Percentiles rank a stretch among this genome's conserved stretches.
Conservation (phyloP, 2,329 filamentous ascomycete genomes). For the Trichoderma guizhouense region DNA sequence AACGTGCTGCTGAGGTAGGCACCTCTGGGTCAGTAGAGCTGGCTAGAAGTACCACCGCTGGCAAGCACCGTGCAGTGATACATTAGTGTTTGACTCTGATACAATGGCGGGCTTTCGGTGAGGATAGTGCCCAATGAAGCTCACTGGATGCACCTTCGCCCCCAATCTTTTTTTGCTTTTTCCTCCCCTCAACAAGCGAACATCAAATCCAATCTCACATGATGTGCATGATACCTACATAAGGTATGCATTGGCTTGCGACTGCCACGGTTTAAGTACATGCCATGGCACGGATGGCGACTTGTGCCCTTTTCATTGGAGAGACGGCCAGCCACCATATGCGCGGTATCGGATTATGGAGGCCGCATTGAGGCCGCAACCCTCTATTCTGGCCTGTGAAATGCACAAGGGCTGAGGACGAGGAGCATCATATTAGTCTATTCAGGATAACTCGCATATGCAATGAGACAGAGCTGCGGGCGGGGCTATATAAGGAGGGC, state of each 20-base stretch:
- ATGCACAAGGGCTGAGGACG: background rate
- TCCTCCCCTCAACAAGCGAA: background rate
- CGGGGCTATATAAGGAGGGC: background rate
- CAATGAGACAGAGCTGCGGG: background rate
- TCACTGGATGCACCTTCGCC: background rate
- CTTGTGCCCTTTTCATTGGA: background rate
- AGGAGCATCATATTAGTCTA: background rate
- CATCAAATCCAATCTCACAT: background rate
- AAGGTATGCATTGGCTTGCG: background rate
- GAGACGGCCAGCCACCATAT: background rate
- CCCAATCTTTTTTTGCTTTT: background rate
- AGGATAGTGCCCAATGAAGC: background rate
- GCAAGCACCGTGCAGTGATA: background rate
- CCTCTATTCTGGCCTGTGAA: background rate
- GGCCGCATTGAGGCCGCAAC: background rate
- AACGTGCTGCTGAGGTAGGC: background rate
- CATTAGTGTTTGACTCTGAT: background rate
- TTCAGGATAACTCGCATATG: background rate
- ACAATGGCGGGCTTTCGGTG: background rate
- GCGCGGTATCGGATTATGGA: background rate
- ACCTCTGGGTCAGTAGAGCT: background rate
- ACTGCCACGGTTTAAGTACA: background rate
- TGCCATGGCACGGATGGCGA: background rate
- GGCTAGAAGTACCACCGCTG: background rate
- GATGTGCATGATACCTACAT: background rate